A percentile compares a stretch with the other conserved stretches of the same genome.
Conservation (phyloP, 2,329 filamentous ascomycete species). For the Xylaria sp. region DNA sequence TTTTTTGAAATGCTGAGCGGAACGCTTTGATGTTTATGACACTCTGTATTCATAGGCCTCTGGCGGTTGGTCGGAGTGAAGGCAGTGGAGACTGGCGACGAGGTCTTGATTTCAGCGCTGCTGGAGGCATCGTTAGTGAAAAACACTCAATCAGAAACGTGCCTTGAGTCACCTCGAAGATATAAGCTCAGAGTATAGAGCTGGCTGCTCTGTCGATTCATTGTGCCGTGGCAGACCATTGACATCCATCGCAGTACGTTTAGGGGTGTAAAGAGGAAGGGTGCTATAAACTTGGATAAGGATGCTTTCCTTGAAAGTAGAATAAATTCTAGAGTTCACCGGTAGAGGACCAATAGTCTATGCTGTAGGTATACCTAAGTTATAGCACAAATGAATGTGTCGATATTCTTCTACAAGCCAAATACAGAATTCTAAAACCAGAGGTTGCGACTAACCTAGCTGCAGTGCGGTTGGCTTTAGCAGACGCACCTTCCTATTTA, state of each 20-base stretch:
- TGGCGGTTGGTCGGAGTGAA: conserved; percentile 25
- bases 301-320: background rate
- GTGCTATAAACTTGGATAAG: background rate
- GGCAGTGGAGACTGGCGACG: background rate
- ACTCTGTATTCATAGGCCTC: background rate
- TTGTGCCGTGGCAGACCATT: background rate
- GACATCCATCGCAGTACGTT: conserved; percentile 5
- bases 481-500: background rate
- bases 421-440: background rate
- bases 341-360: background rate
- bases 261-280: background rate
- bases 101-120: background rate
- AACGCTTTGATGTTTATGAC: background rate
- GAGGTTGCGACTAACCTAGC: background rate
- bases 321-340: background rate
- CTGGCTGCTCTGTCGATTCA: background rate
- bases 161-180: conserved; percentile 14
- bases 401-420: background rate
- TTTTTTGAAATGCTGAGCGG: background rate
- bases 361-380: background rate
- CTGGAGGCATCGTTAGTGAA: conserved; percentile 12
- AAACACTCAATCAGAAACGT: too few relatives aligned
- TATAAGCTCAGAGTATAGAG: background rate
- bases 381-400: background rate
- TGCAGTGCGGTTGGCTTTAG: background rate